Evolutionary conservation across 352 stramenopile species (phyloP), one percentile per base, ranked within the genome.

Genomic region (Phytophthora pinifolia): DNA sequence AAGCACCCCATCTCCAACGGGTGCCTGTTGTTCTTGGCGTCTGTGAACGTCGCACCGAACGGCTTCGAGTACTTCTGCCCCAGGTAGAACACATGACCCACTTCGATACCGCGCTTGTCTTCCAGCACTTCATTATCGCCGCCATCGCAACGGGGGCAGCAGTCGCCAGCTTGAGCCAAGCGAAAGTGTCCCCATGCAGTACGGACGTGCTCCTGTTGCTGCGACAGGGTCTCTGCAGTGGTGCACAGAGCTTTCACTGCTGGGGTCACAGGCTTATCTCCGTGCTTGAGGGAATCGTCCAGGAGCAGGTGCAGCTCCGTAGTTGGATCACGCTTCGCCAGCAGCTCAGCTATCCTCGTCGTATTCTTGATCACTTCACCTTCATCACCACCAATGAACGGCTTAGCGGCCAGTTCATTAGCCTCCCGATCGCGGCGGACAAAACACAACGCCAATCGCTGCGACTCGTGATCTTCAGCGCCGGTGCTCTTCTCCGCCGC

Each of bases 1-100:
- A 84, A 96, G 61, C 88, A 96, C 8, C 85, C 87, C 88, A 96
- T 96, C 39, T 92, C 85, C 58, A 96, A 74, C 29, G 79, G 55
- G 8, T 78, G 65, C 15, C 87, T 79, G 43, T 69, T 70, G 36
- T 72, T 72, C 29, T 76, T 76, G 10, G 52, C 57, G 52, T 74
- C 63, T 2, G 67, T 72, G 46, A 81, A 91, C 38, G 73, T 85
- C 12, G 78, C 79, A 27, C 72, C 58, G 53, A 96, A 89, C 17
- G 77, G 70, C 53, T 92, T 89, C 10, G 83, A 92, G 65, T 96
- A 96, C 70, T 93, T 94, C 36, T 88, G 71, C n/a, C 88, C 87
- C 1, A 96, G 66, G 54, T 94, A 92, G 52, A 96, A 96, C 20
- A 93, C 82, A 67, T 95, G 85, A 9, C 83, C 88, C 17, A 96